Evolutionary conservation across 1,139 yeast species (phyloP).

Genomic region (Yamadazyma jaroonii): DNA sequence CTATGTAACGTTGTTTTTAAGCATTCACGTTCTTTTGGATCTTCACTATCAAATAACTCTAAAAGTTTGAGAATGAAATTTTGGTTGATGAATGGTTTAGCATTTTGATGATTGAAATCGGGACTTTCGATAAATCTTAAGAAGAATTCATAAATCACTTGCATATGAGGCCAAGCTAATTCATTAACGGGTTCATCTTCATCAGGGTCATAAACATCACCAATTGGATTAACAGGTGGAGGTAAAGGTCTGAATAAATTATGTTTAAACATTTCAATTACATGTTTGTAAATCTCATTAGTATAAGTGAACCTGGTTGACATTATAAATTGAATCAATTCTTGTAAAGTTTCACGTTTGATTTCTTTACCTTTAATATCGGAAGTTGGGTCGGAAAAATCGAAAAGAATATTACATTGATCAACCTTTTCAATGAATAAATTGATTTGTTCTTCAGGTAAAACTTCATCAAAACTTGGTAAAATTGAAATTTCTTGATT

Average conservation of each 20-base stretch:
- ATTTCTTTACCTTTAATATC: conserved; percentile 93
- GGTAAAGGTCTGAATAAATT: conserved; percentile 95
- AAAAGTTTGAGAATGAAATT: conserved; percentile 75
- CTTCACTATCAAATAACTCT: conserved; percentile 94
- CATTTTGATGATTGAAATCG: conserved; percentile 89
- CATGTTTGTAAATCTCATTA: conserved; percentile 86
- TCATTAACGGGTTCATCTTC: conserved; percentile 98
- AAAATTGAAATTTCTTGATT: conserved; percentile 76
- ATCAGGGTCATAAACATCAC: conserved; percentile 95
- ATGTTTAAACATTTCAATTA: conserved; percentile 83
- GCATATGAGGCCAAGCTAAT: conserved; percentile 99
- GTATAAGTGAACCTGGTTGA: conserved; percentile 80
- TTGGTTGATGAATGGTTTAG: conserved; percentile 92
- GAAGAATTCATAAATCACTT: conserved; percentile 90
- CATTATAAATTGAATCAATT: conserved; percentile 83
- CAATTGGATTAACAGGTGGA: conserved; percentile 96
- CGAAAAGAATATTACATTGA: conserved; percentile 93
- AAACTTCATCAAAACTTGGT: conserved; percentile 88
- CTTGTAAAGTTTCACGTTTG: conserved; percentile 82
- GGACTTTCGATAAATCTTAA: conserved; percentile 90
- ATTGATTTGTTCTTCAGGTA: conserved; percentile 79
- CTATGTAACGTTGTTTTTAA: conserved; percentile 92
- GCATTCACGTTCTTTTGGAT: conserved; percentile 93
- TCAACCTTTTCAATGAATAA: conserved; percentile 85
- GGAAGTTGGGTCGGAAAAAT: conserved; percentile 88